Evolutionary conservation across 139 green algal genomes (phyloP), one percentile per base, ranked within the genome.

Genomic region (Chlamydomonas applanata): DNA sequence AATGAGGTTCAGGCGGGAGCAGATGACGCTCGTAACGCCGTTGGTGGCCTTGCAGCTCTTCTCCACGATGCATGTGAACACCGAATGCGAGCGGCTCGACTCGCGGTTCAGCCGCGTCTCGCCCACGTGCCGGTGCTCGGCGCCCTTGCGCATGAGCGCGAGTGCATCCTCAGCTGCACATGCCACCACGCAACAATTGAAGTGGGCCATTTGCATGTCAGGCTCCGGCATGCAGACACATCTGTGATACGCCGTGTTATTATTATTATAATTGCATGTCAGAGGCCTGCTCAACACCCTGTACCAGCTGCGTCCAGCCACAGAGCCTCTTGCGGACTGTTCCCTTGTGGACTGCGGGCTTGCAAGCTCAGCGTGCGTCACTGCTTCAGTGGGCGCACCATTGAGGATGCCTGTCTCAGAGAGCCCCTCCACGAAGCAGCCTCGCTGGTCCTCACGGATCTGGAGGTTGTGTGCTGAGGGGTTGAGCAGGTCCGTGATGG

Each of bases 51-150:
- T 82, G 61, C 60, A 69, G 36, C 35, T 76, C 68, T 83, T 83
- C 69, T 86, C 81, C 56, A 86, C 73, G 0, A 32, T 73, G 68
- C 68, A 86, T 20, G 81, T 96, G 84, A 98, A 98, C 4, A 98
- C 93, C 29, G 74, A 91, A 85, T 98, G 94, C 1, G 88, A 96
- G 40, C 94, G 89, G 77, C 83, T 93, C 25, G 87, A 95, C 74
- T 95, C 85, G 1, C 83, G 60, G 82, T 98, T 98, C 73, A 98
- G 93, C 35, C 88, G 80, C 9, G 95, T 98, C 69, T 91, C 82
- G 0, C 86, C 94, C 2, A 93, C 87, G 30, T 88, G 83, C 19
- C 94, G 80, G 62, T 93, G 89, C 13, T 86, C 73, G 22, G 84
- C 80, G 52, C 94, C 94, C 3, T 61, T 57, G 22, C 76, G 68